Percentiles rank a stretch among this genome's conserved stretches.
phyloP scores from a whole-genome alignment of 208 protist genomes.

The Porcisia hertigi region DNA sequence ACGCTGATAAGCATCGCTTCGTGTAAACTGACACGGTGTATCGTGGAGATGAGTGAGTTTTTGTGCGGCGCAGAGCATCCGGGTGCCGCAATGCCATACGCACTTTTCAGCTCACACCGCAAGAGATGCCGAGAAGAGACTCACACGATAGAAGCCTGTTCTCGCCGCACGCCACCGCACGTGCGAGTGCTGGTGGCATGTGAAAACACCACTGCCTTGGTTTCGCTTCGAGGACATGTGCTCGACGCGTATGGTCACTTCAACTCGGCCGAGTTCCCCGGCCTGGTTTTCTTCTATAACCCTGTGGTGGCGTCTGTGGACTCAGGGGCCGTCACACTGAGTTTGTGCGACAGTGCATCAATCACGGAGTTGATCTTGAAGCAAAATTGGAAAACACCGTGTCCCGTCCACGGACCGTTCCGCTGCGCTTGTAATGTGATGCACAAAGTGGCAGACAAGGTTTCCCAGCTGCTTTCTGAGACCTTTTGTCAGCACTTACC shows the following conservation, averaged over 20 bases:
- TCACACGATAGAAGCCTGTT: neutral
- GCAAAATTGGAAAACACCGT: slow-evolving; percentile 22
- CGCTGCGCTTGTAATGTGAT: slow-evolving; percentile 54
- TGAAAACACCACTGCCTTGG: neutral
- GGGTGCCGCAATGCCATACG: neutral
- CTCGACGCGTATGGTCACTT: slow-evolving; percentile 44
- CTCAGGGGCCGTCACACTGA: slow-evolving; percentile 19
- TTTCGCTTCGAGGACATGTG: slow-evolving; percentile 32
- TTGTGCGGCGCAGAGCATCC: neutral
- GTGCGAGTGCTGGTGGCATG: slow-evolving; percentile 19
- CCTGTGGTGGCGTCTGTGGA: slow-evolving; percentile 25
- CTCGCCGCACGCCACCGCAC: slow-evolving; percentile 12
- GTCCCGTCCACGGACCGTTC: slow-evolving; percentile 61
- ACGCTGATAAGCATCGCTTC: neutral
- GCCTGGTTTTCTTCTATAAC: slow-evolving; percentile 51
- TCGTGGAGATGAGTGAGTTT: slow-evolving; percentile 14
- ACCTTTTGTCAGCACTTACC: slow-evolving; percentile 26
- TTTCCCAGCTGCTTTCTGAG: slow-evolving; percentile 45
- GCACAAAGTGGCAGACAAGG: slow-evolving; percentile 29
- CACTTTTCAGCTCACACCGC: neutral
- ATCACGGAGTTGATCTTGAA: slow-evolving; percentile 4
- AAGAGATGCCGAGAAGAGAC: slow-evolving; percentile 21
- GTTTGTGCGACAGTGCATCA: neutral
- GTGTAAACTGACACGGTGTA: neutral
- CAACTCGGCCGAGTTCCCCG: slow-evolving; percentile 38